phyloP scores from a whole-genome alignment of 2,329 filamentous ascomycete genomes.

The Monosporascus sp. region DNA sequence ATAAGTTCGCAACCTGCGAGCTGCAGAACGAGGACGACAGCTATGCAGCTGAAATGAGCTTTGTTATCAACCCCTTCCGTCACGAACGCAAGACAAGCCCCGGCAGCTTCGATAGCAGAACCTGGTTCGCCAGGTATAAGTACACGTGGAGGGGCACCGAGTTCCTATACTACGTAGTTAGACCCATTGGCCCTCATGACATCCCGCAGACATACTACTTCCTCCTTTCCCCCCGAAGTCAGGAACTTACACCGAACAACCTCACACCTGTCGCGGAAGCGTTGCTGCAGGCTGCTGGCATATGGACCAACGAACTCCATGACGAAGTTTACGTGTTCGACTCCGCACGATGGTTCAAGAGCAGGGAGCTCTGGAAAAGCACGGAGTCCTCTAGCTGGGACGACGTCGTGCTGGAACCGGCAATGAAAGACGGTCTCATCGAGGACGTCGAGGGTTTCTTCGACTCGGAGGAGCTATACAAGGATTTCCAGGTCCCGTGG shows the following conservation, averaged over 20 bases:
- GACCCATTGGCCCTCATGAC: neutral
- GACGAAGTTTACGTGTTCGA: neutral
- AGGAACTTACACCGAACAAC: neutral
- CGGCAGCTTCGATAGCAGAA: neutral
- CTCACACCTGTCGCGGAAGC: neutral
- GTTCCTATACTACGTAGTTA: neutral
- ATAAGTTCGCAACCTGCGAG: neutral
- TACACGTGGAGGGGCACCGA: neutral
- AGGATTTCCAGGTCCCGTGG: conserved; percentile 58
- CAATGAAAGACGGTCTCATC: conserved; percentile 58
- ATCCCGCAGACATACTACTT: neutral
- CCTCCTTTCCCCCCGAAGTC: neutral
- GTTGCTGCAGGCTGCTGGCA: neutral
- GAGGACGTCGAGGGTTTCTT: conserved; percentile 60
- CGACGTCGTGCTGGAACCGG: conserved; percentile 57
- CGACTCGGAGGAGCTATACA: conserved; percentile 49
- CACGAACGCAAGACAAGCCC: neutral
- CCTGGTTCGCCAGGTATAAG: neutral
- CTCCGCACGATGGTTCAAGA: neutral
- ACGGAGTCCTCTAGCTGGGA: conserved; percentile 39
- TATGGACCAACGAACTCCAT: neutral
- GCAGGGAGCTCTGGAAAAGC: neutral
- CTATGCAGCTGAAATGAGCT: neutral
- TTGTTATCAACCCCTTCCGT: neutral
- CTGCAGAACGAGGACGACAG: neutral